Percentiles rank a stretch among this genome's conserved stretches.
Conservation (phyloP, 305 asterid genomes). For the Plantago coronopus region DNA sequence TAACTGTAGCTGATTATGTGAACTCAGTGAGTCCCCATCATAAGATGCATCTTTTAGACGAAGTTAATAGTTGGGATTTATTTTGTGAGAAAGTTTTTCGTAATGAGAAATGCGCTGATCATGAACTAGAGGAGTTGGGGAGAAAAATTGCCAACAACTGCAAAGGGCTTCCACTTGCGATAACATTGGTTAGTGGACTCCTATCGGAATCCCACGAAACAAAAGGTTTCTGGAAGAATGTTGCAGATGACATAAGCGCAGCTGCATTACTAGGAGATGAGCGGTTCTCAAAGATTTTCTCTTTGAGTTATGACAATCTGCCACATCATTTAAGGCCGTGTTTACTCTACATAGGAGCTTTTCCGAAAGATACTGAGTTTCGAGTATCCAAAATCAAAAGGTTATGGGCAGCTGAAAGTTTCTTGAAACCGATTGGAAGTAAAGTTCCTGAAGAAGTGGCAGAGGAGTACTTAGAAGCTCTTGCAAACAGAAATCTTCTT, state of each 20-base stretch:
- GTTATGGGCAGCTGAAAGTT: slow-evolving; percentile 16
- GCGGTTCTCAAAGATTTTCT: slow-evolving; percentile 3
- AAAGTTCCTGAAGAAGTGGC: slow-evolving; percentile 16
- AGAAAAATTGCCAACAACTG: slow-evolving; percentile 14
- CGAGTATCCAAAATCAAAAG: slow-evolving; percentile 1
- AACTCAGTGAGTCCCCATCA: neutral
- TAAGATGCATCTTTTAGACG: slow-evolving; percentile 1
- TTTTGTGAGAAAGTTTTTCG: neutral
- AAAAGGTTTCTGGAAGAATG: slow-evolving; percentile 17
- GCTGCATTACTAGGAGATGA: neutral
- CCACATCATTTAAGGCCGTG: slow-evolving; percentile 18
- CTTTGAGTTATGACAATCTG: slow-evolving; percentile 19
- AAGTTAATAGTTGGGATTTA: slow-evolving; percentile 19
- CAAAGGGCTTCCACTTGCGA: slow-evolving; percentile 30
- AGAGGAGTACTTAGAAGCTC: slow-evolving; percentile 8
- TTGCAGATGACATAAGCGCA: slow-evolving; percentile 1
- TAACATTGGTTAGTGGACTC: slow-evolving; percentile 23
- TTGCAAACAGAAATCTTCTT: slow-evolving; percentile 15
- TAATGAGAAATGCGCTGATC: neutral
- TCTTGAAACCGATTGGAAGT: slow-evolving; percentile 3
- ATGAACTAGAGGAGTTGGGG: slow-evolving; percentile 7
- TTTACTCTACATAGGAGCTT: slow-evolving; percentile 9
- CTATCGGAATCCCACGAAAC: slow-evolving; percentile 1
- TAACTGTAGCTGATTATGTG: neutral
- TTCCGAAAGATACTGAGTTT: slow-evolving; percentile 16